Percentiles rank a stretch among this genome's conserved stretches.
phyloP scores from a whole-genome alignment of 495 filamentous ascomycete species.

The Trichoderma gamsii region DNA sequence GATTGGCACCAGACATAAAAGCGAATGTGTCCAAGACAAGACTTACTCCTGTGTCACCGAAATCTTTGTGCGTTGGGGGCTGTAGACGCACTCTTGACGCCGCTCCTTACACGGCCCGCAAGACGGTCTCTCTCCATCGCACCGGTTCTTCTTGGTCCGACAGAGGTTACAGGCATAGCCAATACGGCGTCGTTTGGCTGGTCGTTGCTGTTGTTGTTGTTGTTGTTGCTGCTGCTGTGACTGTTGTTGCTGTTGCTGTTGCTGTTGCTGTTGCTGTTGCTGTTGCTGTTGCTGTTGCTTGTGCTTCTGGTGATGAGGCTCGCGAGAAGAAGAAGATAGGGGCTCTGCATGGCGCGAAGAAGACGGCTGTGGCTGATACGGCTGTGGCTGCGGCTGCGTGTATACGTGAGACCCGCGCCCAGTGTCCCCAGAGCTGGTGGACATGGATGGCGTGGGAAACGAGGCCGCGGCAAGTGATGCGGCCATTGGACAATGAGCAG shows the following conservation, averaged over 20 bases:
- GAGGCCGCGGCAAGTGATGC: not conserved
- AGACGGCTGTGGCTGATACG: not conserved
- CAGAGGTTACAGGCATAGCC: slow-evolving; percentile 18
- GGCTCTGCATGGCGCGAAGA: slow-evolving; percentile 1
- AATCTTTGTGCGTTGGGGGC: slow-evolving; percentile 17
- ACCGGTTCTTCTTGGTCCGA: slow-evolving; percentile 16
- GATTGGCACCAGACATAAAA: too few species aligned
- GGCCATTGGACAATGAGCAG: not conserved
- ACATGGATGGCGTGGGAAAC: not conserved
- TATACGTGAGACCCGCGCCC: not conserved
- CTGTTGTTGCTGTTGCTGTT: not conserved
- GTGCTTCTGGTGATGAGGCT: not conserved
- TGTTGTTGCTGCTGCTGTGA: slow-evolving; percentile 9
- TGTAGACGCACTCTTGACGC: slow-evolving; percentile 18
- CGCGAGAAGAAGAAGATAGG: not conserved
- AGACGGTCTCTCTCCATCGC: slow-evolving; percentile 17
- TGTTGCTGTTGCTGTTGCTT: not conserved
- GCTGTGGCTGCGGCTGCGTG: not conserved
- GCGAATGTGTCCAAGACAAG: too few species aligned
- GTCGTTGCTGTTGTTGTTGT: slow-evolving; percentile 13
- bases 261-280: not conserved
- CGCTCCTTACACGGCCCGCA: slow-evolving; percentile 17
- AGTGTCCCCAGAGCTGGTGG: not conserved
- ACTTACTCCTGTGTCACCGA: slow-evolving; percentile 18
- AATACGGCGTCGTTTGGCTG: slow-evolving; percentile 16